Base-by-base conservation (phyloP, 352 stramenopile genomes). In the Thraustochytrium sp. region DNA sequence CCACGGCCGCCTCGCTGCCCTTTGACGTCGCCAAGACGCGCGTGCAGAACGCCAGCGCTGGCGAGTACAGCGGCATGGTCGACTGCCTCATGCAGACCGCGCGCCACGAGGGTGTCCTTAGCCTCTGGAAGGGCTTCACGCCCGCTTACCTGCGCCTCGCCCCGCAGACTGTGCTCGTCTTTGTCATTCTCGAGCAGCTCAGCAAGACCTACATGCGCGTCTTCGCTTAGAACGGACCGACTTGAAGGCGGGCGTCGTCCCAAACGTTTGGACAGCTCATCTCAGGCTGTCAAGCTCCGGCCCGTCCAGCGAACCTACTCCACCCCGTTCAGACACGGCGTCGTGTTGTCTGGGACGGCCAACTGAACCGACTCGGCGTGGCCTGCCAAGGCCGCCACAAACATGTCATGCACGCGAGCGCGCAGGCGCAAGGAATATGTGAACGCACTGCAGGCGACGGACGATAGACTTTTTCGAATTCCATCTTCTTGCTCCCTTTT, bases 1-100 rank as follows among this genome's bases (percentile, higher is more conserved):
- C 90, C 0, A 90, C 90, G 1, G 91, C 89, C 13, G 87, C 88
- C 31, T 93, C 90, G 36, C 91, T 90, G 16, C 91, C 91, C 26
- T 62, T 94, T 23, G 91, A 94, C 85, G 89, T 93, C 26, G 89
- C 93, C 86, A 94, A 94, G 89, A 93, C 89, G 31, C 91, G 93
- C 84, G 92, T 94, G 84, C 93, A 93, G 90, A 55, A 80, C 44
- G 68, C 31, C 53, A 89, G 91, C 82, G 86, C 44, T 3, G 26
- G 53, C 23, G 29, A 82, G 63, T 84, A 76, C 64, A 5, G 8
- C 18, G 68, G 68, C 34, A 80, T 80, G 68, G 68, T 42, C 48
- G 68, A 80, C 68, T 80, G 68, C 49, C 26, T 80, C n/a, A 72
- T 80, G 44, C 31, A 80, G 53, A 64, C 68, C 2, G 55, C 84